Conservation (phyloP, 1,139 yeast species). For the Taphrina sp. region DNA sequence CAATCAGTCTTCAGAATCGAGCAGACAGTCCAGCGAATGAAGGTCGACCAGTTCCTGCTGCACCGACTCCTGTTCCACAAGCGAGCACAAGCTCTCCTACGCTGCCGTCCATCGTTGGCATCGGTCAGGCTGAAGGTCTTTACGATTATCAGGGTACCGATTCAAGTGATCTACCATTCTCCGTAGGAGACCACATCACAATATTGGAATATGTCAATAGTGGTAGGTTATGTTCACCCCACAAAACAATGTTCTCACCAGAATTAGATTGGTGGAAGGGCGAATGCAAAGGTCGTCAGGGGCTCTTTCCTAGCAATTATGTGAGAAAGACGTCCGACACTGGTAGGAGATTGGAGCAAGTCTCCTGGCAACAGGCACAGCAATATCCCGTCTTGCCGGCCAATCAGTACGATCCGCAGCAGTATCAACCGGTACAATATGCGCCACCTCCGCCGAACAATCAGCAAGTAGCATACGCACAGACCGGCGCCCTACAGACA, state of each 20-base stretch:
- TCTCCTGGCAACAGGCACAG: constrained; percentile 46
- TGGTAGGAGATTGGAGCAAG: constrained; percentile 4
- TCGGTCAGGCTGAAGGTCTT: constrained; percentile 45
- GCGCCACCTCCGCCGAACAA: constrained; percentile 40
- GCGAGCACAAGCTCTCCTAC: constrained; percentile 1
- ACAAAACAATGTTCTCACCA: not conserved
- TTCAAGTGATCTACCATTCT: constrained; percentile 65
- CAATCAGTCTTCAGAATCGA: constrained; percentile 40
- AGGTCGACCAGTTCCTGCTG: constrained; percentile 41
- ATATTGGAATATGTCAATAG: constrained; percentile 77
- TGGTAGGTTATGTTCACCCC: constrained; percentile 62
- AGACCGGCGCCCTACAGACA: constrained; percentile 41
- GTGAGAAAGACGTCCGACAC: constrained; percentile 45
- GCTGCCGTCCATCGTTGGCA: constrained; percentile 30
- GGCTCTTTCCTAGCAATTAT: constrained; percentile 89
- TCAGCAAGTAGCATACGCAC: constrained; percentile 39
- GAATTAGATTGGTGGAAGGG: constrained; percentile 46
- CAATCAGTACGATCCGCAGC: constrained; percentile 43
- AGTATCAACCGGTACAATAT: constrained; percentile 42
- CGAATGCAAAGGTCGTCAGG: constrained; percentile 55
- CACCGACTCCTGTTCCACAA: constrained; percentile 38
- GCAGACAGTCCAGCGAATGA: constrained; percentile 40
- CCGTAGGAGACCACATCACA: constrained; percentile 65
- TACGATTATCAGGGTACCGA: constrained; percentile 71
- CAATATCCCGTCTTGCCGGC: constrained; percentile 40